Conservation (phyloP, 495 filamentous ascomycete species). For the Parathielavia appendiculata region DNA sequence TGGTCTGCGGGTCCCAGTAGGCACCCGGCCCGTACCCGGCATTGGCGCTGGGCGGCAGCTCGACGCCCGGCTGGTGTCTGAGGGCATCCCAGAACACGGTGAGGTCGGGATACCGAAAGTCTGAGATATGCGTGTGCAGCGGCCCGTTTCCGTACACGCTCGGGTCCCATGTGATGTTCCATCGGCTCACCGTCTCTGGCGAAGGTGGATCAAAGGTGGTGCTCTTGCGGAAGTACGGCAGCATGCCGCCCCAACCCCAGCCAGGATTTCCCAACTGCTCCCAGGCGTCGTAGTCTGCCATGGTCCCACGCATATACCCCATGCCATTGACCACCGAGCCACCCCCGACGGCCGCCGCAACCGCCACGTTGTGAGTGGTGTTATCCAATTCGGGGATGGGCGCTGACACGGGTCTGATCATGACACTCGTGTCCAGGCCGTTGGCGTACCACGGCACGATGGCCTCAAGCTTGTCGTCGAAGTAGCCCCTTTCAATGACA, state of each 20-base stretch:
- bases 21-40: conserved; percentile 18
- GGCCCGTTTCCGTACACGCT: conserved; percentile 23
- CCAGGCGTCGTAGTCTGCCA: conserved; percentile 58
- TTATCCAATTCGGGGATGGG: conserved; percentile 28
- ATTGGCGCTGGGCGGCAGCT: conserved; percentile 10
- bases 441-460: conserved; percentile 25
- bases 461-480: conserved; percentile 27
- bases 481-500: conserved; percentile 42
- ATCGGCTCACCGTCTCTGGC: conserved; percentile 27
- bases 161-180: conserved; percentile 26
- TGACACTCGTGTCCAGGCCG: conserved; percentile 19
- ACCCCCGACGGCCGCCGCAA: conserved; percentile 39
- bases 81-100: conserved; percentile 22
- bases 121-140: conserved; percentile 21
- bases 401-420: conserved; percentile 28
- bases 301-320: conserved; percentile 48
- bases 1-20: conserved; percentile 20
- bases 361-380: conserved; percentile 18
- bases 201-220: conserved; percentile 27
- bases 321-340: conserved; percentile 43
- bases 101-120: conserved; percentile 27
- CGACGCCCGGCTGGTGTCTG: conserved; percentile 12
- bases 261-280: conserved; percentile 54
- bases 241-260: conserved; percentile 53
- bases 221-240: conserved; percentile 45